These are phyloP conservation scores for Talaromyces sp. DNA, from an alignment of 2,329 filamentous ascomycete species.

Conservation along the genomic window DNA sequence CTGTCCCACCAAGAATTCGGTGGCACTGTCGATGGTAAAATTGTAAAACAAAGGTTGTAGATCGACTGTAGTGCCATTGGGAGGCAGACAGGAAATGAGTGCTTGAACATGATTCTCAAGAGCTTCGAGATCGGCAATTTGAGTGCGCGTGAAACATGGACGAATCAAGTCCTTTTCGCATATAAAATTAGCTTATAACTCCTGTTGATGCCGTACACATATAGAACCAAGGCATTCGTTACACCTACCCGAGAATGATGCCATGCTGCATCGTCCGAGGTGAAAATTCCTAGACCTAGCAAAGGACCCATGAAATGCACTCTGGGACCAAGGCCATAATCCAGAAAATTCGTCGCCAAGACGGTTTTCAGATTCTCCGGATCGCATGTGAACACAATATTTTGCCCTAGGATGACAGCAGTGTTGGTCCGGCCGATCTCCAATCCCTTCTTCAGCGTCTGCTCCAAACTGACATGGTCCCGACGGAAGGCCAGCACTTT, in stretches of 20 bases:
- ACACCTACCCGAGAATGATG: conserved; percentile 60
- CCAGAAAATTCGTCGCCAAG: conserved; percentile 75
- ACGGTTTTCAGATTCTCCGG: conserved; percentile 76
- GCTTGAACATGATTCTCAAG: conserved; percentile 76
- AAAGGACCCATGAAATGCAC: conserved; percentile 60
- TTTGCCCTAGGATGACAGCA: conserved; percentile 13
- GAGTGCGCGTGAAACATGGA: conserved; percentile 82
- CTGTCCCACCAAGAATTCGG: conserved; percentile 79
- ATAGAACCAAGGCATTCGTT: conserved; percentile 45
- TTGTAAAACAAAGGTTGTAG: conserved; percentile 77
- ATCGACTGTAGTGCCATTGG: conserved; percentile 56
- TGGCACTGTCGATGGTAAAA: conserved; percentile 78
- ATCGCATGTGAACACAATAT: conserved; percentile 31
- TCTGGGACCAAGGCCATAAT: conserved; percentile 77
- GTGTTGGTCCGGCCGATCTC: neutral
- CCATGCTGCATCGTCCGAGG: conserved; percentile 76
- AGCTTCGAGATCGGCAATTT: conserved; percentile 71
- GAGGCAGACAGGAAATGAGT: conserved; percentile 63
- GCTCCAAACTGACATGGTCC: conserved; percentile 1
- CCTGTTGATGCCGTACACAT: neutral
- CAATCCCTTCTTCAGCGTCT: neutral
- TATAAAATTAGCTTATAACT: neutral
- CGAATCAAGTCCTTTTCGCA: conserved; percentile 57
- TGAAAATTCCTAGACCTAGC: conserved; percentile 54
- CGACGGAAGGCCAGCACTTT: neutral